A percentile compares a stretch with the other conserved stretches of the same genome.
Conservation (phyloP, 805 yeast genomes). For the Candida palmyrensis region DNA sequence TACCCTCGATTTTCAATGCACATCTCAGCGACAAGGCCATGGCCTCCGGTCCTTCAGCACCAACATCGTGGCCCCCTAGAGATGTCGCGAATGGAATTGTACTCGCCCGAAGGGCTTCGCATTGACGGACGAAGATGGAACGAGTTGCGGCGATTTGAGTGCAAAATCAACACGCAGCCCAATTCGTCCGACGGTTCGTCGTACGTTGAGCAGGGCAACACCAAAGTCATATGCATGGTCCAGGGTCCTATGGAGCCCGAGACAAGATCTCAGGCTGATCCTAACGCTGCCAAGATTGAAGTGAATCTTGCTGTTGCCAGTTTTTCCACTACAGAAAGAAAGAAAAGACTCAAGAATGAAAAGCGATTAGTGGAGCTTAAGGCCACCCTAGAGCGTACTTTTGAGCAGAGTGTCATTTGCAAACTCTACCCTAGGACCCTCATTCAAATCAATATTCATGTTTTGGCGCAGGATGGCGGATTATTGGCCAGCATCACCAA, state of each 20-base stretch:
- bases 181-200: constrained; percentile 89
- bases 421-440: constrained; percentile 79
- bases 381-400: constrained; percentile 62
- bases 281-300: constrained; percentile 51
- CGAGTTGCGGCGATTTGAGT: constrained; percentile 77
- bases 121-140: constrained; percentile 94
- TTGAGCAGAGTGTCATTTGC: constrained; percentile 67
- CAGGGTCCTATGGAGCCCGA: constrained; percentile 89
- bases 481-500: constrained; percentile 73
- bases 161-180: constrained; percentile 84
- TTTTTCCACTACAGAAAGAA: constrained; percentile 73
- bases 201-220: constrained; percentile 85
- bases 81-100: constrained; percentile 73
- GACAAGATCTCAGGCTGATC: constrained; percentile 44
- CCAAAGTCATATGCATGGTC: constrained; percentile 80
- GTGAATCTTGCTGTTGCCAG: constrained; percentile 72
- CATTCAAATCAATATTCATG: constrained; percentile 70
- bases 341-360: constrained; percentile 65
- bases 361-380: constrained; percentile 63
- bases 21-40: background rate
- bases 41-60: too few species aligned
- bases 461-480: constrained; percentile 89
- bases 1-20: background rate
- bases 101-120: constrained; percentile 93
- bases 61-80: too few species aligned